These are phyloP conservation scores for Trifolium fragiferum DNA, from an alignment of 306 rosid genomes.

Conservation along the genomic window DNA sequence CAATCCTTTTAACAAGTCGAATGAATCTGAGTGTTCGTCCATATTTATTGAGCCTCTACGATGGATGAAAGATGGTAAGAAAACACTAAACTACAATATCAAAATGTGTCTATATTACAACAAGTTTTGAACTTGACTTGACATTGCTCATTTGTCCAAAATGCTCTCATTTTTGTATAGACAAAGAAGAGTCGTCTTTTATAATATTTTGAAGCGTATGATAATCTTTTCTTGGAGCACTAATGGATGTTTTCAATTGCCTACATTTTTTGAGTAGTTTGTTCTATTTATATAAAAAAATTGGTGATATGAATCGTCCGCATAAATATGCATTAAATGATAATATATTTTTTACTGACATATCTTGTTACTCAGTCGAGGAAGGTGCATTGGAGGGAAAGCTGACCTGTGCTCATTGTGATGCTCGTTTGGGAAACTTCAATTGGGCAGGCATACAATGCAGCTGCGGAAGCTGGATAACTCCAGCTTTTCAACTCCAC, in stretches of 20 bases:
- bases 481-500: constrained; percentile 97
- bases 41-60: constrained; percentile 87
- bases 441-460: constrained; percentile 96
- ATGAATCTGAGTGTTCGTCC: constrained; percentile 87
- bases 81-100: constrained; percentile 32
- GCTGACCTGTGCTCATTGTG: constrained; percentile 83
- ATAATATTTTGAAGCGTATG: constrained; percentile 27
- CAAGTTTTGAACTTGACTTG: constrained; percentile 8
- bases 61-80: constrained; percentile 96
- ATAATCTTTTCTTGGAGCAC: constrained; percentile 20
- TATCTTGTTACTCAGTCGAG: constrained; percentile 65
- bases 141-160: constrained; percentile 15
- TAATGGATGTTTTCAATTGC: constrained; percentile 6
- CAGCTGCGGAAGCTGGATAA: constrained; percentile 98
- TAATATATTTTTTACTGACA: constrained; percentile 33
- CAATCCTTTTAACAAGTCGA: constrained; percentile 65
- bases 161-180: constrained; percentile 12
- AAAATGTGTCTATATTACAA: constrained; percentile 28
- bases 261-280: constrained; percentile 23
- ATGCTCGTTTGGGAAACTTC: constrained; percentile 93
- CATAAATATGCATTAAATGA: constrained; percentile 23
- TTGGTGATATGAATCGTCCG: constrained; percentile 1
- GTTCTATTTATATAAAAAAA: not conserved
- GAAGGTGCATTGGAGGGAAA: constrained; percentile 97
- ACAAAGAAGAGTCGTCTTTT: constrained; percentile 4